Base-by-base conservation (phyloP, 352 stramenopile genomes). In the Aphanomyces cochlioides region DNA sequence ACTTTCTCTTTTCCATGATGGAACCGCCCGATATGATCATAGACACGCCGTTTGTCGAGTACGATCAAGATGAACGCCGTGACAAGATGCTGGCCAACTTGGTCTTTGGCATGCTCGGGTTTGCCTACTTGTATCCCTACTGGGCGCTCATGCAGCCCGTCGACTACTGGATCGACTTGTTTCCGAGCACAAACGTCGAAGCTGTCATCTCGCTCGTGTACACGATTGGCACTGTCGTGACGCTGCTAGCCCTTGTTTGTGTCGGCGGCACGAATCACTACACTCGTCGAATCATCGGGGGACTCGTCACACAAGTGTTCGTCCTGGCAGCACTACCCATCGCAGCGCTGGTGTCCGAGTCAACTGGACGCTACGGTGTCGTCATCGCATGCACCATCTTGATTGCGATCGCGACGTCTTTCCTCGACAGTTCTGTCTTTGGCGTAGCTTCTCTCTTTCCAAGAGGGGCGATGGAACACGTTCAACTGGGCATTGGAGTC, bases 61-160 rank as follows among this genome's bases (percentile, higher is more conserved):
- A 58, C 50, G 50, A 58, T 8, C n/a, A 58, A n/a, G n/a, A n/a
- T 19, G n/a, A 19, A 73, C 74, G 70, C 40, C 41, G 73, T 37
- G 81, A 81, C 17, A 1, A 58, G 28, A 28, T 28, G 28, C 28
- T 28, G 28, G 28, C 28, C 28, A 28, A 28, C 28, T 19, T 61
- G 6, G 5, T 61, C 54, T 61, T 61, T 37, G 15, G 12, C 54
- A 37, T 39, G 54, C 13, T 61, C 1, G 54, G 54, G 15, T 61
- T 61, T 61, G 54, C 15, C 10, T 61, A 61, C 28, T 39, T 61
- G 5, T 61, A 45, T 61, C 54, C 54, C 7, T 61, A 40, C 54
- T 61, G 54, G 54, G 54, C 54, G n/a, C 21, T 43, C 0, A 37
- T 3, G 17, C 54, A 61, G n/a, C 54, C 54, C 21, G 54, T 61